Evolutionary conservation across 768 basidiomycete genomes (phyloP), one percentile per base, ranked within the genome.

Genomic region (Dioszegia crocea): DNA sequence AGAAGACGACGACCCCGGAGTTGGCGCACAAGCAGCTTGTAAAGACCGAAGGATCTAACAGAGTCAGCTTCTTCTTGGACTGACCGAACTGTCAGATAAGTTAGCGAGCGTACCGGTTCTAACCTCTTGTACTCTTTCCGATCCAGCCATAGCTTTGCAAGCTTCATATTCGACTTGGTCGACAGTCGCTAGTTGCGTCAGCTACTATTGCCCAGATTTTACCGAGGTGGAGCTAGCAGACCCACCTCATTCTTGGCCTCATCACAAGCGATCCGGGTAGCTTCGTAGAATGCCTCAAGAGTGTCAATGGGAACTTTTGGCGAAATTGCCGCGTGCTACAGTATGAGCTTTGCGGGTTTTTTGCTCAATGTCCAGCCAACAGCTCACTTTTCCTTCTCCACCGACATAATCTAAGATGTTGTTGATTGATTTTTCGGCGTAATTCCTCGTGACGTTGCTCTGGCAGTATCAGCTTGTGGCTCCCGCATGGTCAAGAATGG

Each of bases 391-490:
- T 1, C 86, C 86, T 54, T 80, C 79, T 46, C 92, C 92, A 11
- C 92, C 92, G 39, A 98, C 96, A 67, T 98, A 98, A 76, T 99
- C 96, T 64, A 99, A 81, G 64, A 99, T 96, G 56, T 89, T 89
- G 74, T 99, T 99, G 81, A 99, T 99, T 17, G 89, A 88, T 81
- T 98, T 99, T 78, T 99, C 96, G 11, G 94, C 92, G 71, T 94
- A 74, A 49, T 76, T 76, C 48, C 71, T 65, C 3, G 75, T 76
- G 2, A 76, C 75, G 31, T 67, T 21, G 47, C 62, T 75, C 74
- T 75, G 43, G 14, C 19, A 21, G 49, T 9, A 48, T 56, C 67
- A 61, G 56, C 36, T 45, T 3, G n/a, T n/a, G n/a, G n/a, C n/a
- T n/a, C n/a, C n/a, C n/a, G n/a, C n/a, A n/a, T n/a, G n/a, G n/a